Evolutionary conservation across 1,284 basidiomycete species (phyloP).

Genomic region (Mycena citricolor): DNA sequence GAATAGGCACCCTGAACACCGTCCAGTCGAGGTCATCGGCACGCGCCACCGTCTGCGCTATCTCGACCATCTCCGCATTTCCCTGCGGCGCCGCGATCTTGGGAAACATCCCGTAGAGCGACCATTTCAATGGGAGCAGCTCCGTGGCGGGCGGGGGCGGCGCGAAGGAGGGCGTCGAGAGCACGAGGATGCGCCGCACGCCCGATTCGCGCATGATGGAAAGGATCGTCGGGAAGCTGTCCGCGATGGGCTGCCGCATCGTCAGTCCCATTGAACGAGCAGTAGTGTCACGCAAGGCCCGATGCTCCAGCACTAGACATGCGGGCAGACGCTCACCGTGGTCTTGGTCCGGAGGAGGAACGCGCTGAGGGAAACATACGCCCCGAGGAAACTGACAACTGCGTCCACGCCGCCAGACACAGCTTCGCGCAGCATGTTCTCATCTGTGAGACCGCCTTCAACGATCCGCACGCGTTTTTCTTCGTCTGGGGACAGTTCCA

Average conservation of each 20-base stretch:
- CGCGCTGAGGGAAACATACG: slow-evolving; percentile 26
- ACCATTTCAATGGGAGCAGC: slow-evolving; percentile 49
- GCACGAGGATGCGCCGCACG: slow-evolving; percentile 58
- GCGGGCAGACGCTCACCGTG: slow-evolving; percentile 3
- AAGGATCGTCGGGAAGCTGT: slow-evolving; percentile 55
- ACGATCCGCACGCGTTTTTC: slow-evolving; percentile 46
- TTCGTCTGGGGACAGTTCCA: slow-evolving; percentile 54
- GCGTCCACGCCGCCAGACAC: slow-evolving; percentile 56
- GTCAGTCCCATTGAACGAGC: no score
- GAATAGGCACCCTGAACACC: slow-evolving; percentile 59
- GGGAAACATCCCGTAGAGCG: slow-evolving; percentile 30
- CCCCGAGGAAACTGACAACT: slow-evolving; percentile 65
- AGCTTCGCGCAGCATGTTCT: slow-evolving; percentile 46
- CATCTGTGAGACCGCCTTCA: slow-evolving; percentile 54
- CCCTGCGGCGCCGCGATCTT: slow-evolving; percentile 7
- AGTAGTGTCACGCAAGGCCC: no score
- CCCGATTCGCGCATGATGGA: slow-evolving; percentile 49
- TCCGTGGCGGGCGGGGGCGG: slow-evolving; percentile 56
- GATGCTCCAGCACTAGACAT: no score
- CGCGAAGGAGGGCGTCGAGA: slow-evolving; percentile 56
- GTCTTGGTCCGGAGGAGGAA: slow-evolving; percentile 4
- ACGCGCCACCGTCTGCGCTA: slow-evolving; percentile 52
- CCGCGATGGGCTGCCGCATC: slow-evolving; percentile 58
- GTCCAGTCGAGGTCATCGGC: slow-evolving; percentile 56
- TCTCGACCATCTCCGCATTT: slow-evolving; percentile 39